Evolutionary conservation across 148 eudicot genomes (phyloP), one percentile per base, ranked within the genome.

Genomic region (Arbutus unedo): DNA sequence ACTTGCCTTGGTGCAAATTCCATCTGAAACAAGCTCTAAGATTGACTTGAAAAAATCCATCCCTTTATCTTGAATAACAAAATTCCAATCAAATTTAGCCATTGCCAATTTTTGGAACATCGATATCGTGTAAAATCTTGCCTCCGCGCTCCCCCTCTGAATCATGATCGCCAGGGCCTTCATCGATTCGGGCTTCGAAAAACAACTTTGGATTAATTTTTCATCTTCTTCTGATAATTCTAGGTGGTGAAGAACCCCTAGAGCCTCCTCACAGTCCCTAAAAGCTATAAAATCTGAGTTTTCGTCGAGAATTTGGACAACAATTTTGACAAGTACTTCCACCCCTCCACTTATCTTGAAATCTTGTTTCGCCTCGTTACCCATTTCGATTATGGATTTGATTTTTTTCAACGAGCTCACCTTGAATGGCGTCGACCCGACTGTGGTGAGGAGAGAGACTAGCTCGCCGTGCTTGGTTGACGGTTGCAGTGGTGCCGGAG

Each of bases 181-280:
- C 74, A 82, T 72, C 8, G 77, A 55, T 25, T 84, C 89, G 0
- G 87, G 87, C 44, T 57, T 75, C 31, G 85, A 82, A 48, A 90
- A 18, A 4, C 84, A 45, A 66, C 70, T 8, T 0, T 81, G 57
- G 2, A 62, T 49, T 72, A 75, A 50, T 3, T 8, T 38, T 8
- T 88, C 87, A 8, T 90, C 89, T n/a, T 82, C 88, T 38, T 78
- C 84, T 2, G 84, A 71, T 6, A 81, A 55, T 3, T 76, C 62
- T 4, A 86, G 73, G 8, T 67, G 66, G 5, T 83, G 81, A 14
- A 90, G 62, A 25, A 90, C 83, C 0, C 82, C 82, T 2, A 90
- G 54, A 15, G 92, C 89, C 76, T 88, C 92, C 64, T 90, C 92
- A 73, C 88, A 90, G 66, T 90, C 92, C 81, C 88, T 87, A 75